These are phyloP conservation scores for Pilaira anomala DNA, from an alignment of 192 early-diverging fungal genomes.

Conservation along the genomic window DNA sequence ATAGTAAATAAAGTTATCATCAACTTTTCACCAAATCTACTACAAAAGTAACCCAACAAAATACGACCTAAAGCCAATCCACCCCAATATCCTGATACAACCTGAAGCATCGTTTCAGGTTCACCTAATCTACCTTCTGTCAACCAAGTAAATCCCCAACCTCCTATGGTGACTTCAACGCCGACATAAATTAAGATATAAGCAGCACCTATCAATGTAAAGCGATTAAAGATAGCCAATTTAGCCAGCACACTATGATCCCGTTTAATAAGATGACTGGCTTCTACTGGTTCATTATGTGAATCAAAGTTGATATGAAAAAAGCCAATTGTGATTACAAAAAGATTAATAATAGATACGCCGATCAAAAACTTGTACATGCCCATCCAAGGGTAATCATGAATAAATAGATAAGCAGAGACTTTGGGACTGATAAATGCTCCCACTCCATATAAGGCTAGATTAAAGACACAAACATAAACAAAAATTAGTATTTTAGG, in stretches of 20 bases:
- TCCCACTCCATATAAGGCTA: conserved; percentile 36
- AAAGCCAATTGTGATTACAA: conserved; percentile 25
- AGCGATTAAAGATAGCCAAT: conserved; percentile 16
- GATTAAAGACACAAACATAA: neutral
- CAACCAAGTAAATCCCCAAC: conserved; percentile 35
- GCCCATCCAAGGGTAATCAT: conserved; percentile 23
- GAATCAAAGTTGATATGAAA: conserved; percentile 2
- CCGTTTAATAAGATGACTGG: no score
- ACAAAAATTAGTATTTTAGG: neutral
- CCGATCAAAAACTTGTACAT: conserved; percentile 32
- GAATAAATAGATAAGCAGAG: conserved; percentile 20
- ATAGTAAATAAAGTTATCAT: conserved; percentile 24
- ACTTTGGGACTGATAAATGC: conserved; percentile 32
- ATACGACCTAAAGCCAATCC: conserved; percentile 34
- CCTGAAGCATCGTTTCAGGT: conserved; percentile 21
- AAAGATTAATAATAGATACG: conserved; percentile 15
- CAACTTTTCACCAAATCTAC: conserved; percentile 31
- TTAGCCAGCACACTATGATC: conserved; percentile 1
- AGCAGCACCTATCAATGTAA: conserved; percentile 25
- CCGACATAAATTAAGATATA: conserved; percentile 38
- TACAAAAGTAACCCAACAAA: conserved; percentile 28
- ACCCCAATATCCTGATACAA: conserved; percentile 38
- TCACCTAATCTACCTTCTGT: conserved; percentile 28
- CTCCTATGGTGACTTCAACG: conserved; percentile 35
- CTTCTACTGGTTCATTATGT: neutral